These are phyloP conservation scores for Clarireedia monteithiana DNA, from an alignment of 2,329 filamentous ascomycete species.

Conservation along the genomic window DNA sequence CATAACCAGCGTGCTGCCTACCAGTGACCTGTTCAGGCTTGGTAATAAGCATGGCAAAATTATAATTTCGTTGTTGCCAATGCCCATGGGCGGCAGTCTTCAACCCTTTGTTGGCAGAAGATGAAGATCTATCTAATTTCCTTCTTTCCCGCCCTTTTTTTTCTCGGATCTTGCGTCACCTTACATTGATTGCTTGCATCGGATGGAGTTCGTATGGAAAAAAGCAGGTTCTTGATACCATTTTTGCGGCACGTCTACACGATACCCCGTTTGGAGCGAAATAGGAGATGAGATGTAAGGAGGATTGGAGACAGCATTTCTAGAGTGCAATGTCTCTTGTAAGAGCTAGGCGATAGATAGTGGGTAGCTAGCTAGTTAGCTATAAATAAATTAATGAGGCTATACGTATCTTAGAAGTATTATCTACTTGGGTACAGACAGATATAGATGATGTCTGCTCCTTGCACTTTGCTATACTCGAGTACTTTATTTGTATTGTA, in stretches of 20 bases:
- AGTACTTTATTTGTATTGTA: too few relatives aligned
- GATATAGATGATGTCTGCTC: too few relatives aligned
- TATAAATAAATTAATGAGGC: too few relatives aligned
- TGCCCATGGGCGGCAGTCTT: background rate
- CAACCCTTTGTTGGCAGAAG: background rate
- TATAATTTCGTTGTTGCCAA: background rate
- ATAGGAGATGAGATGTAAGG: background rate
- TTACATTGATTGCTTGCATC: slow-evolving; percentile 1
- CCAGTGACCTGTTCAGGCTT: slow-evolving; percentile 9
- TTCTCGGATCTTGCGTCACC: background rate
- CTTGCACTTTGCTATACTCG: too few relatives aligned
- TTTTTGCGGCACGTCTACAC: slow-evolving; percentile 5
- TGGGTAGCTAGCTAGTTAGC: too few relatives aligned
- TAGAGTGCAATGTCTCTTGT: too few relatives aligned
- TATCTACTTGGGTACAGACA: too few relatives aligned
- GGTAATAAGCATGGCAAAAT: background rate
- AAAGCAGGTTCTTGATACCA: background rate
- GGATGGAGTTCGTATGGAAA: slow-evolving; percentile 8
- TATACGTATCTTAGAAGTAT: too few relatives aligned
- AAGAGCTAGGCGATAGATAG: too few relatives aligned
- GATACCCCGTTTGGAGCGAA: slow-evolving; percentile 6
- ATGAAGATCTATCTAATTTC: background rate
- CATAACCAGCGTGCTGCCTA: slow-evolving; percentile 8
- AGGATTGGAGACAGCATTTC: background rate
- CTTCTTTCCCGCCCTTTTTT: background rate